A percentile compares a stretch with the other conserved stretches of the same genome.
Conservation (phyloP, 2,329 filamentous ascomycete species). For the Aspergillus caelatus region DNA sequence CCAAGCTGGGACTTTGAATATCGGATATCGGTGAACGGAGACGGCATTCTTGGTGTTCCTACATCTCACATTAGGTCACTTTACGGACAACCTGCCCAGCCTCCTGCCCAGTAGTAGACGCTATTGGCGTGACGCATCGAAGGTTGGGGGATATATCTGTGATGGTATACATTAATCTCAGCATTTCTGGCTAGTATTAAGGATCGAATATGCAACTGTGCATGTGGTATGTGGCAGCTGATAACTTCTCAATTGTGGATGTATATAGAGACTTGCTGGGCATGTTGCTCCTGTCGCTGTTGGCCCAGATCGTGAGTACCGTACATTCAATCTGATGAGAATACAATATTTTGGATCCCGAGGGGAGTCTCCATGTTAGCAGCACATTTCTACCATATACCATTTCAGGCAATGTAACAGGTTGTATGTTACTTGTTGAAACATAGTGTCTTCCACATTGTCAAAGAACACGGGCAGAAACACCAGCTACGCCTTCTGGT, state of each 20-base stretch:
- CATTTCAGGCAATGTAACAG: not conserved
- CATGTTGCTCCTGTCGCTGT: not conserved
- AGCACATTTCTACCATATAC: not conserved
- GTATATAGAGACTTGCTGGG: not conserved
- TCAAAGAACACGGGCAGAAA: too few relatives aligned
- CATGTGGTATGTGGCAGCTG: not conserved
- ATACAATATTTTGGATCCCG: rapidly evolving
- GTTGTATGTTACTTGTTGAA: not conserved
- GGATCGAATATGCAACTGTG: not conserved
- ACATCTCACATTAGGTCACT: too few relatives aligned
- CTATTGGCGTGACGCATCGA: not conserved
- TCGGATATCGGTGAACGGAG: too few relatives aligned
- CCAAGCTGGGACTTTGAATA: not conserved
- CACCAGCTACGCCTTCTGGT: rapidly evolving
- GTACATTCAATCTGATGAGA: not conserved
- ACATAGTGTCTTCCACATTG: too few relatives aligned
- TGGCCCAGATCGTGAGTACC: not conserved
- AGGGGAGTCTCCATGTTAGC: too few relatives aligned
- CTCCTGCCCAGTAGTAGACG: not conserved
- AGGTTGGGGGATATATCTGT: not conserved
- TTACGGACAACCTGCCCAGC: too few relatives aligned
- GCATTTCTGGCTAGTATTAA: not conserved
- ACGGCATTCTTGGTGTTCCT: too few relatives aligned
- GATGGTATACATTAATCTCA: not conserved
- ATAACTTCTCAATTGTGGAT: not conserved